Conservation (phyloP, 2,329 filamentous ascomycete genomes). For the Sporothrix protearum region DNA sequence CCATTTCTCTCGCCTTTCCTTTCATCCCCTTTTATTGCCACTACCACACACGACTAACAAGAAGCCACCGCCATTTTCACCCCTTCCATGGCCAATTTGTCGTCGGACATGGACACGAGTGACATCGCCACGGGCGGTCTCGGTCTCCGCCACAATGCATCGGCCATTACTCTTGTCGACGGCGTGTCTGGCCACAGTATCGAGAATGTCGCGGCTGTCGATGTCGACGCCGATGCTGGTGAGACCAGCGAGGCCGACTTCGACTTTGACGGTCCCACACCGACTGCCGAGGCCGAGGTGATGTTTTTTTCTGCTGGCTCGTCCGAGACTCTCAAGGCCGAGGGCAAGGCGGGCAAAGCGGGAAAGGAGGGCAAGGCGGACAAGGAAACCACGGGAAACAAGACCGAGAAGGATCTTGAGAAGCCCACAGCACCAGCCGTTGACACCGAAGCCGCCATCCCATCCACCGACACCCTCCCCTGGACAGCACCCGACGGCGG, state of each 20-base stretch:
- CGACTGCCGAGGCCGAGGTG: not conserved
- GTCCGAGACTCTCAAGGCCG: not conserved
- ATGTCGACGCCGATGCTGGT: not conserved
- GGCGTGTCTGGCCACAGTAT: constrained; percentile 8
- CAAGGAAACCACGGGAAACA: not conserved
- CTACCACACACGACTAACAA: not conserved
- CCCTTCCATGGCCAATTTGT: not conserved
- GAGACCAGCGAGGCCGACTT: not conserved
- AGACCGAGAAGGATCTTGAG: not conserved
- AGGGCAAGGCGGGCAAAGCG: not conserved
- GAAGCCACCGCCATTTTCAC: not conserved
- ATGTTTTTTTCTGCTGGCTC: not conserved
- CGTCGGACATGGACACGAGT: not conserved
- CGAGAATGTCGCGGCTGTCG: not conserved
- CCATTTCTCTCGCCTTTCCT: not conserved
- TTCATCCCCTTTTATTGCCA: not conserved
- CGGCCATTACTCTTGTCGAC: constrained; percentile 22
- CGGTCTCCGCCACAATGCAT: constrained; percentile 10
- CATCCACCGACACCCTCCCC: not conserved
- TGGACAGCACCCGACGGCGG: constrained; percentile 43
- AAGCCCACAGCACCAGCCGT: not conserved
- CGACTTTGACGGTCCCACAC: not conserved
- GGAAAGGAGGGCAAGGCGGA: not conserved
- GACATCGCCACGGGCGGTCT: not conserved
- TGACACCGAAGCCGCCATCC: not conserved